Evolutionary conservation across 176 grass and related monocot genomes (phyloP).

Genomic region (Oryza rufipogon): DNA sequence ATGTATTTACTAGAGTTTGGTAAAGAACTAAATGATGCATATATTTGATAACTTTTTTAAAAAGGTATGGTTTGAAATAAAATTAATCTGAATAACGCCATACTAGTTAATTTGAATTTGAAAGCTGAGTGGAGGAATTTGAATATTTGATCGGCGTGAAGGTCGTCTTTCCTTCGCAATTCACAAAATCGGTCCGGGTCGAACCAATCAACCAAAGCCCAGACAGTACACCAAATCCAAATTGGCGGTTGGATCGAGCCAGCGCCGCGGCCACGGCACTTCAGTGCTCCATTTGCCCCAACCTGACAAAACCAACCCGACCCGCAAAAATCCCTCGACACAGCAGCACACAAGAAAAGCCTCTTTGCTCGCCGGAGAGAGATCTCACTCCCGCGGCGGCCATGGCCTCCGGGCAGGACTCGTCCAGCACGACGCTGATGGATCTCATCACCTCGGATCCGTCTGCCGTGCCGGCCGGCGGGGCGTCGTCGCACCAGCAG

Average conservation of each 20-base stretch:
- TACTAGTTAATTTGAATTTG: too few species aligned
- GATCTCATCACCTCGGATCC: slow-evolving; percentile 99
- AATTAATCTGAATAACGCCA: too few species aligned
- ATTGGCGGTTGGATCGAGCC: slow-evolving; percentile 54
- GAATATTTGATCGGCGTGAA: too few species aligned
- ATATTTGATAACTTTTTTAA: too few species aligned
- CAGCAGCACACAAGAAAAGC: neutral
- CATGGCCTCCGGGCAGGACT: slow-evolving; percentile 91
- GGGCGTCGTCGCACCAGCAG: slow-evolving; percentile 46
- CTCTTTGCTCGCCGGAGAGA: slow-evolving; percentile 56
- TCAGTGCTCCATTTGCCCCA: slow-evolving; percentile 4
- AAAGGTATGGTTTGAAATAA: too few species aligned
- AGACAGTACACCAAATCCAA: slow-evolving; percentile 24
- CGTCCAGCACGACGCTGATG: slow-evolving; percentile 85
- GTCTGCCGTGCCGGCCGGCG: slow-evolving; percentile 36
- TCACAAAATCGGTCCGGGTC: slow-evolving; percentile 4
- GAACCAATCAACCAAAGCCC: neutral
- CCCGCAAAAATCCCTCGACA: slow-evolving; percentile 19
- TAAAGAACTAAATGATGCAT: too few species aligned
- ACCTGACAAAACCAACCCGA: slow-evolving; percentile 2
- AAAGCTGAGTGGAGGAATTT: too few species aligned
- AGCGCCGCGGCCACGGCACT: slow-evolving; percentile 17
- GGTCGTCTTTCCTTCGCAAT: too few species aligned
- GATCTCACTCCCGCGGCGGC: slow-evolving; percentile 49
- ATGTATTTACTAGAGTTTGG: too few species aligned